phyloP scores from a whole-genome alignment of 2,329 filamentous ascomycete genomes.

The Diaporthe citrichinensis region DNA sequence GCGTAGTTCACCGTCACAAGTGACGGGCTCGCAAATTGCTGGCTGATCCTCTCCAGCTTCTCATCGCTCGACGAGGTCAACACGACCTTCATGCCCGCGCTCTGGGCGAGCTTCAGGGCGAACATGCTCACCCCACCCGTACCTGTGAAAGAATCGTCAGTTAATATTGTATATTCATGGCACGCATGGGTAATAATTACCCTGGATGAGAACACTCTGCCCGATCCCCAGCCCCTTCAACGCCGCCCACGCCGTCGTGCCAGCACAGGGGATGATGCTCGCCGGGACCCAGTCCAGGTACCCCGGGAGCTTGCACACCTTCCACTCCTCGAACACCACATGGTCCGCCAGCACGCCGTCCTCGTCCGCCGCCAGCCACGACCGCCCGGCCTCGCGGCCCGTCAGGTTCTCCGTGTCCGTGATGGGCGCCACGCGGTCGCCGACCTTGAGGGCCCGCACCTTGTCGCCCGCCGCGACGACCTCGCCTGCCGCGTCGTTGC shows the following conservation, averaged over 20 bases:
- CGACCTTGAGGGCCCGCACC: not conserved
- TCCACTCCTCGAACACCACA: not conserved
- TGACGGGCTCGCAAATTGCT: not conserved
- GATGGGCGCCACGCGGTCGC: not conserved
- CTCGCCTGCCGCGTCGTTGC: slow-evolving; percentile 6
- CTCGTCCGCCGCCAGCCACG: not conserved
- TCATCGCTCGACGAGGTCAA: slow-evolving; percentile 12
- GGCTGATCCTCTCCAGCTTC: not conserved
- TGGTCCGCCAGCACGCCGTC: slow-evolving; percentile 1
- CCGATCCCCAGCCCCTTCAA: not conserved
- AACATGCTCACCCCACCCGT: slow-evolving; percentile 11
- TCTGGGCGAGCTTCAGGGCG: slow-evolving; percentile 1
- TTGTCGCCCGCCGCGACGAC: not conserved
- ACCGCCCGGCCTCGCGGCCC: not conserved
- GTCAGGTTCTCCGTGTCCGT: slow-evolving; percentile 1
- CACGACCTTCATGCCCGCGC: not conserved
- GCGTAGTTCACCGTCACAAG: not conserved
- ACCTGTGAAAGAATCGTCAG: not conserved
- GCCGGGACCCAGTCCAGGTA: not conserved
- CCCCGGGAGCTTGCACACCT: not conserved
- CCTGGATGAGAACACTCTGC: not conserved
- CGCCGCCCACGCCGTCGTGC: slow-evolving; percentile 1
- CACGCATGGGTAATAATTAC: not conserved
- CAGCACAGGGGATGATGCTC: not conserved
- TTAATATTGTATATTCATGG: not conserved